Base-by-base conservation (phyloP, 83 land plant species). In the Thuja plicata region DNA sequence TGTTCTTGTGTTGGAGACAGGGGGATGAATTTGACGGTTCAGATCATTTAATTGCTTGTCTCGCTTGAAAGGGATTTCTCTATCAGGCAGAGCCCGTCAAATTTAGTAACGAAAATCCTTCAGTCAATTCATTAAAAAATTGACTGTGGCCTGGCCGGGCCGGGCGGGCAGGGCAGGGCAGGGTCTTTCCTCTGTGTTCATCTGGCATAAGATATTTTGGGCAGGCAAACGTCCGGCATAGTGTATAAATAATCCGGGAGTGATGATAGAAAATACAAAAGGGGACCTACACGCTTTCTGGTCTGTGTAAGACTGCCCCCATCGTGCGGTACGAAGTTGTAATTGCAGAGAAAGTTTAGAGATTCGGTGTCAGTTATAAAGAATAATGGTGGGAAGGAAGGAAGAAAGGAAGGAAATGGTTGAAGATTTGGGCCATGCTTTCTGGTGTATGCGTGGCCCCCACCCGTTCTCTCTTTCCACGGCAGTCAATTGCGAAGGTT, bases 351-450 rank as follows among this genome's bases (percentile, higher is more conserved):
- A 83, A 83, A 48, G 30, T 83, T 46, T n/a, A n/a, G 85, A 83
- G 85, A 83, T 83, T 83, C 85, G 54, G 34, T 83, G 85, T 83
- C 85, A 83, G 85, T 83, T 48, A 48, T 83, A 46, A 83, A 83
- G 85, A 83, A 83, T 83, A 83, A 46, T 83, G 54, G 55, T 4
- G 85, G 50, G 85, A 37, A 5, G 40, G 85, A n/a, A n/a, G n/a
- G n/a, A n/a, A n/a, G n/a, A n/a, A n/a, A n/a, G n/a, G n/a, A n/a
- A n/a, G 55, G 85, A 46, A 30, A 74, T 32, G 16, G 78, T 74
- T 74, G 78, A 74, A 74, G 78, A 43, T 83, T 48, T 46, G 1
- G 45, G 50, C 35, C 55, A 80, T 80, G 82, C 45, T 21, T 9
- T 40, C 5, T 40, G 46, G 13, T 43, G 54, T 82, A 54, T 46